A percentile compares a stretch with the other conserved stretches of the same genome.
phyloP scores from a whole-genome alignment of 2,329 filamentous ascomycete species.

The Mollisia scopiformis region DNA sequence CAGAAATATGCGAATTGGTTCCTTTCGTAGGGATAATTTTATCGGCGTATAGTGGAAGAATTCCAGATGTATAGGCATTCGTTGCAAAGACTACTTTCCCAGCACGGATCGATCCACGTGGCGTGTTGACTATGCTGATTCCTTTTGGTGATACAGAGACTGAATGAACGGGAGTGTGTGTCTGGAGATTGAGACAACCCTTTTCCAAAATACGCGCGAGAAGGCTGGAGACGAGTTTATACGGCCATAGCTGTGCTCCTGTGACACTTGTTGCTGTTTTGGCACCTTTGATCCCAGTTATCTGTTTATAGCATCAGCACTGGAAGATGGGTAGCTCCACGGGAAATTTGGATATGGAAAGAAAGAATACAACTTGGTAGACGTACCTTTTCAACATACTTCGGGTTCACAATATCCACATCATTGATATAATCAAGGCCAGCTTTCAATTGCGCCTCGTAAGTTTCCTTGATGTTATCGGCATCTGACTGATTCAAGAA shows the following conservation, averaged over 20 bases:
- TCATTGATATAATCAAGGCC: constrained; percentile 13
- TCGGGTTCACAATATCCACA: constrained; percentile 8
- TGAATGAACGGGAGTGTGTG: no score
- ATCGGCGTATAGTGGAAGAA: constrained; percentile 60
- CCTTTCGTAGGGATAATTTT: constrained; percentile 66
- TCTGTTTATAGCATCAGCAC: background rate
- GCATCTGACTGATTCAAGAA: constrained; percentile 18
- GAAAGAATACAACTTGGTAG: background rate
- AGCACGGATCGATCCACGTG: constrained; percentile 55
- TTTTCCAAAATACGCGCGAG: constrained; percentile 47
- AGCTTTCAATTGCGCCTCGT: constrained; percentile 20
- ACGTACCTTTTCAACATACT: constrained; percentile 22
- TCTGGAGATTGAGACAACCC: constrained; percentile 52
- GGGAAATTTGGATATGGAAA: no score
- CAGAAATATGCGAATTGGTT: constrained; percentile 36
- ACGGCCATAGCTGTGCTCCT: constrained; percentile 51
- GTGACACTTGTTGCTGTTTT: constrained; percentile 10
- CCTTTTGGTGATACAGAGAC: constrained; percentile 27
- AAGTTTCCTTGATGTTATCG: constrained; percentile 7
- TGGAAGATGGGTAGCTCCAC: no score
- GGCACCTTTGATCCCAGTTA: constrained; percentile 8
- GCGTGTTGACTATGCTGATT: constrained; percentile 52
- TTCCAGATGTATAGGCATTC: constrained; percentile 66
- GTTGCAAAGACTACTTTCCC: constrained; percentile 64
- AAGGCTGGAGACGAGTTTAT: constrained; percentile 60